Conservation (phyloP, 2,329 filamentous ascomycete genomes). For the Chrysosporium keratinophilum region DNA sequence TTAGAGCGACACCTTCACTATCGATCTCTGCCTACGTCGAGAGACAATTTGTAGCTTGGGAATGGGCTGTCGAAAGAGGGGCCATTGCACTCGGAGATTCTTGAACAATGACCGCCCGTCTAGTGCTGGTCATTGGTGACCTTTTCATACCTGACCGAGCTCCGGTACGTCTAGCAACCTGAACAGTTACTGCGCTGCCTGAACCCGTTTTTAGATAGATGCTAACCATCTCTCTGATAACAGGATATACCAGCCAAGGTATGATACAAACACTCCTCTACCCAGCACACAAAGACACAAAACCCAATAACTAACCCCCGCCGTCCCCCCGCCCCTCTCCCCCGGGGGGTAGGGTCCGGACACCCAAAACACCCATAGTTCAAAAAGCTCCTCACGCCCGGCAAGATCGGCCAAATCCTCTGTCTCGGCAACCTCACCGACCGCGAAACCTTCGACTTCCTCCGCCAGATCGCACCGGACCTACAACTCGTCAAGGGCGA, state of each 20-base stretch:
- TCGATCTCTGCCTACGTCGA: background rate
- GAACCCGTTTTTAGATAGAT: background rate
- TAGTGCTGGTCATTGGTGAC: constrained; percentile 86
- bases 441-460: constrained; percentile 69
- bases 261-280: background rate
- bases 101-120: constrained; percentile 60
- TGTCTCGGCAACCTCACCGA: constrained; percentile 74
- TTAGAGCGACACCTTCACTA: too few relatives aligned
- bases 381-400: constrained; percentile 72
- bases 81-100: background rate
- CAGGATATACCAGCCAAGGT: constrained; percentile 81
- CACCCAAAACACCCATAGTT: constrained; percentile 45
- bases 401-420: constrained; percentile 72
- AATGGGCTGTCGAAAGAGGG: constrained; percentile 10
- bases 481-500: constrained; percentile 61
- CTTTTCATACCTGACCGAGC: constrained; percentile 88
- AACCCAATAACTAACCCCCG: background rate
- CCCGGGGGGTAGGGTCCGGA: background rate
- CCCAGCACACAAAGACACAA: background rate
- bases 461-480: constrained; percentile 62
- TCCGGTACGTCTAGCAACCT: constrained; percentile 44
- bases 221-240: background rate
- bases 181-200: background rate
- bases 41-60: background rate
- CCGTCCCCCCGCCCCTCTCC: background rate